phyloP scores from a whole-genome alignment of 306 rosid genomes.

The Malus sylvestris region DNA sequence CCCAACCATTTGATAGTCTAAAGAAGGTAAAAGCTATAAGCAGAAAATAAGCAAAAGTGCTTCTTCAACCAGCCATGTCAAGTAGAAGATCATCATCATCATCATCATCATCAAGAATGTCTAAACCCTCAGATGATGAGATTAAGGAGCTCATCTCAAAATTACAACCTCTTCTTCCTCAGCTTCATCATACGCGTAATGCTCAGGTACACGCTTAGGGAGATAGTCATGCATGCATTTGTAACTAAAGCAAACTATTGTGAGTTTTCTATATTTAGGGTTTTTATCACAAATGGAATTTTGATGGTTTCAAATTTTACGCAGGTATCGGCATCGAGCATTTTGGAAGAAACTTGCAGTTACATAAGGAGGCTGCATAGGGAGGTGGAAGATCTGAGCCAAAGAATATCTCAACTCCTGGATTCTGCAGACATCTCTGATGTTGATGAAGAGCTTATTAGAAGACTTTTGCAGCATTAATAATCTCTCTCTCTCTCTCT shows the following conservation, averaged over 20 bases:
- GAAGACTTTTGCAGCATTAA: slow-evolving; percentile 5
- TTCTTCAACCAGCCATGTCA: too few species aligned
- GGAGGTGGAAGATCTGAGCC: slow-evolving; percentile 34
- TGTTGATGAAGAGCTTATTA: slow-evolving; percentile 18
- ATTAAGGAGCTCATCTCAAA: slow-evolving; percentile 25
- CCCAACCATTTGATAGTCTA: too few species aligned
- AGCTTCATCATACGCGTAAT: slow-evolving; percentile 9
- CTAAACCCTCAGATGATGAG: slow-evolving; percentile 18
- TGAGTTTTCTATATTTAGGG: too few species aligned
- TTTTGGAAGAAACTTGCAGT: slow-evolving; percentile 35
- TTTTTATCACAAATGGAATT: background rate
- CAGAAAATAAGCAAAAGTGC: too few species aligned
- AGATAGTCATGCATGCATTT: background rate
- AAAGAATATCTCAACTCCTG: slow-evolving; percentile 25
- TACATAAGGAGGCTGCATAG: slow-evolving; percentile 33
- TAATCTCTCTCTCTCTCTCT: slow-evolving; percentile 1
- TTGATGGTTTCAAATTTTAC: background rate
- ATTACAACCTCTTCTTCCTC: slow-evolving; percentile 32
- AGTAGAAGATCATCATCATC: too few species aligned
- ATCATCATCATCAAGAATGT: background rate
- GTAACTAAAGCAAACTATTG: background rate
- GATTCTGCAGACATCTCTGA: slow-evolving; percentile 24
- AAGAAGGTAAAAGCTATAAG: too few species aligned
- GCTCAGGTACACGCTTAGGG: slow-evolving; percentile 8
- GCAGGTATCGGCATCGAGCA: slow-evolving; percentile 19